A percentile compares a stretch with the other conserved stretches of the same genome.
Conservation (phyloP, 305 asterid genomes). For the Fraxinus ornus region DNA sequence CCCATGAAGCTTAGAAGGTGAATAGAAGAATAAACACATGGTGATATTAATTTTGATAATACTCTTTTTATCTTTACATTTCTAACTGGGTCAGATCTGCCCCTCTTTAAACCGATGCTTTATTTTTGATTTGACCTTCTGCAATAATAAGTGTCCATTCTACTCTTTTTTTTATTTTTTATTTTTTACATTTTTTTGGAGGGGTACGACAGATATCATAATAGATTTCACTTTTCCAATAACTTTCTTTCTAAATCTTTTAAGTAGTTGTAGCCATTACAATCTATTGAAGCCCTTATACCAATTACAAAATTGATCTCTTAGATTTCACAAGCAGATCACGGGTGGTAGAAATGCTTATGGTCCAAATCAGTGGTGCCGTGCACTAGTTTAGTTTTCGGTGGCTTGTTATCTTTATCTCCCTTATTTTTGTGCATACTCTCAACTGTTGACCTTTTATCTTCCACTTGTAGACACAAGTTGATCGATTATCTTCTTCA, state of each 20-base stretch:
- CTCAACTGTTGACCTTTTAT: background rate
- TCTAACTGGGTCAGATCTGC: too few relatives aligned
- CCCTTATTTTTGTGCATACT: background rate
- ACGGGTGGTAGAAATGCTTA: background rate
- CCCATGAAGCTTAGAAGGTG: constrained; percentile 30
- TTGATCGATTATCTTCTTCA: background rate
- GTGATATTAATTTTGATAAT: background rate
- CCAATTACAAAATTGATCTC: background rate
- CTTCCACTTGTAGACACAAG: background rate
- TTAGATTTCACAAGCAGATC: background rate
- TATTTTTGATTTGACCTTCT: too few relatives aligned
- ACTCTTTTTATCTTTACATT: too few relatives aligned
- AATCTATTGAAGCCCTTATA: background rate
- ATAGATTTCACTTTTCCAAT: background rate
- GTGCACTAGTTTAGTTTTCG: background rate
- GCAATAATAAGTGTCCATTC: background rate
- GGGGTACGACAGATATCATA: background rate
- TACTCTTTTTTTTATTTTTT: background rate
- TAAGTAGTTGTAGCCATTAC: background rate
- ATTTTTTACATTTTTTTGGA: background rate
- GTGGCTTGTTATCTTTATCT: background rate
- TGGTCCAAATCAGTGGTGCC: background rate
- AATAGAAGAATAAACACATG: background rate
- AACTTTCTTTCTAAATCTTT: background rate
- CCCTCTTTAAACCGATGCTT: too few relatives aligned